phyloP scores from a whole-genome alignment of 805 yeast genomes.

The Yarrowia sp. region DNA sequence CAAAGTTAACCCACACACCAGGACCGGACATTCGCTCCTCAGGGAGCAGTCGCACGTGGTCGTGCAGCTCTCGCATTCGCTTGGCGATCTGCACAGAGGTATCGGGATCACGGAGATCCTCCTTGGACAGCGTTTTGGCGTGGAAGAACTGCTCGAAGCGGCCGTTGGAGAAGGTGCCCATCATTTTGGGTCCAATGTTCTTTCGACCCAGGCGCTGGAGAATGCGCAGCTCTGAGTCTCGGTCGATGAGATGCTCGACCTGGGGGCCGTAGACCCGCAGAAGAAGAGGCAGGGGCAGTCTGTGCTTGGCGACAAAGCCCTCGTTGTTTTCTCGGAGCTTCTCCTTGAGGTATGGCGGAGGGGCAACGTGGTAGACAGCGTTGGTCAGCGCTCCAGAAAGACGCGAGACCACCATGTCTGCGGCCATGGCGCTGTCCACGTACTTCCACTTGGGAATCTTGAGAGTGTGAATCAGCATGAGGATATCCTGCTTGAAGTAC shows the following conservation, averaged over 20 bases:
- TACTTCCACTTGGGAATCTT: constrained; percentile 78
- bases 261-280: constrained; percentile 86
- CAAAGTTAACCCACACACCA: constrained; percentile 62
- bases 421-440: constrained; percentile 42
- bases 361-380: constrained; percentile 74
- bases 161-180: constrained; percentile 91
- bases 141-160: constrained; percentile 90
- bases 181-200: constrained; percentile 81
- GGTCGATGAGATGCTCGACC: constrained; percentile 79
- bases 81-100: constrained; percentile 84
- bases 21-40: constrained; percentile 63
- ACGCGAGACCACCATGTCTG: constrained; percentile 55
- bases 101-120: constrained; percentile 70
- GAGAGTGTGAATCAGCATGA: constrained; percentile 60
- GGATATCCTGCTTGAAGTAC: constrained; percentile 78
- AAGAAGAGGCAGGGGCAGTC: constrained; percentile 56
- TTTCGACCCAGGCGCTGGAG: constrained; percentile 70
- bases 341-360: constrained; percentile 44
- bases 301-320: constrained; percentile 32
- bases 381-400: constrained; percentile 94
- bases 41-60: constrained; percentile 62
- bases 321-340: constrained; percentile 34
- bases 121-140: constrained; percentile 70
- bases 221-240: constrained; percentile 73
- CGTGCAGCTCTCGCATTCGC: constrained; percentile 93